Percentiles rank a stretch among this genome's conserved stretches.
Conservation (phyloP, 345 rosid species). For the Gossypium ekmanianum region DNA sequence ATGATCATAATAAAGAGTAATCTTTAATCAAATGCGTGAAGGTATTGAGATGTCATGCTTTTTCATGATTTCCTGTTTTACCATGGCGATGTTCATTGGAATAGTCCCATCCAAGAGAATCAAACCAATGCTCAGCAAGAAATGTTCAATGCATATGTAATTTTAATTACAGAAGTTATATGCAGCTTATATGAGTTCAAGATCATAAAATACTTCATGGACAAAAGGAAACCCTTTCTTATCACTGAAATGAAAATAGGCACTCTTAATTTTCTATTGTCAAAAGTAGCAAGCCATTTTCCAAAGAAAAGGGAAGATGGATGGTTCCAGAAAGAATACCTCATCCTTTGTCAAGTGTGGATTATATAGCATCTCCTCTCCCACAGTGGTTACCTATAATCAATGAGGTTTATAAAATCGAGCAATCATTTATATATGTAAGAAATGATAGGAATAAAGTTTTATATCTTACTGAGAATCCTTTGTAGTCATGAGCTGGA, state of each 20-base stretch:
- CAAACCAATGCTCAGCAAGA: not conserved
- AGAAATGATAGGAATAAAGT: conserved; percentile 3
- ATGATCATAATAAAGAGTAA: not conserved
- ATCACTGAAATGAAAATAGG: not conserved
- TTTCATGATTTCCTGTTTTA: not conserved
- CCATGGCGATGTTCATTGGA: not conserved
- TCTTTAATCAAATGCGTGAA: not conserved
- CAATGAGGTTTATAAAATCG: conserved; percentile 17
- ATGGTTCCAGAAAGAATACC: conserved; percentile 31
- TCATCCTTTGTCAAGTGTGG: conserved; percentile 79
- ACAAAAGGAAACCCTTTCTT: not conserved
- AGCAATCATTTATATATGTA: not conserved
- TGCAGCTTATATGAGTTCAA: not conserved
- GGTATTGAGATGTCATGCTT: not conserved
- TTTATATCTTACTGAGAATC: conserved; percentile 55
- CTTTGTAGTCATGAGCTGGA: conserved; percentile 95
- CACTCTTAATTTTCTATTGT: not conserved
- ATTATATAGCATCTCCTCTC: conserved; percentile 77
- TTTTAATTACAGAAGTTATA: not conserved
- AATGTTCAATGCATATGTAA: not conserved
- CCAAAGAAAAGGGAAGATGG: not conserved
- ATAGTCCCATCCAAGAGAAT: not conserved
- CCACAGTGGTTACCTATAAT: conserved; percentile 84
- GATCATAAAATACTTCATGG: not conserved
- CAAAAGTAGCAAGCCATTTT: no score